A percentile compares a stretch with the other conserved stretches of the same genome.
Evolutionary conservation across 2,329 filamentous ascomycete species (phyloP).

Genomic region (Fusarium proliferatum): DNA sequence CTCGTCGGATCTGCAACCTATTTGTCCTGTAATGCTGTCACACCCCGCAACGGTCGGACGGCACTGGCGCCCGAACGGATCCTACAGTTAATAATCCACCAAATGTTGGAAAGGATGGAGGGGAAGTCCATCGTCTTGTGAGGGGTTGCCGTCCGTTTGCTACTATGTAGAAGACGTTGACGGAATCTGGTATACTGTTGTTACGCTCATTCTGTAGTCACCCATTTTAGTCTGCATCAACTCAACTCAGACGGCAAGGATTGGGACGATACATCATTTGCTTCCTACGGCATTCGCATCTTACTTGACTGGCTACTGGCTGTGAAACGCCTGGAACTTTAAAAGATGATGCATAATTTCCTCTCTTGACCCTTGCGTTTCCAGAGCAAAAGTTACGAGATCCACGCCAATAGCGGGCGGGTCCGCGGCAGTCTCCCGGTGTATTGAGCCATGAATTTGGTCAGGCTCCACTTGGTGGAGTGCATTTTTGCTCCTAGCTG

Average conservation of each 20-base stretch:
- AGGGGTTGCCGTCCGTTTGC: conserved; percentile 26
- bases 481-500: conserved; percentile 13
- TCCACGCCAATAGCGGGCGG: conserved; percentile 40
- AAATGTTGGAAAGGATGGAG: conserved; percentile 16
- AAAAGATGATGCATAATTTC: conserved; percentile 14
- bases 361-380: conserved; percentile 11
- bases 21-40: conserved; percentile 39
- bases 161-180: neutral
- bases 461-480: conserved; percentile 46
- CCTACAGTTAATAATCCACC: conserved; percentile 34
- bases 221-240: neutral
- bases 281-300: neutral
- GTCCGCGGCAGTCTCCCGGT: conserved; percentile 46
- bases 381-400: conserved; percentile 18
- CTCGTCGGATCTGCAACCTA: conserved; percentile 43
- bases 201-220: neutral
- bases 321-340: conserved; percentile 3
- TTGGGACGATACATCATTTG: neutral
- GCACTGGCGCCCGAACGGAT: conserved; percentile 42
- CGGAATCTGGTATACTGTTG: neutral
- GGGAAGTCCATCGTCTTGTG: conserved; percentile 15
- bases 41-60: conserved; percentile 46
- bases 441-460: conserved; percentile 41
- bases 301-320: neutral
- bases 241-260: conserved; percentile 5